Base-by-base conservation (phyloP, 2,329 filamentous ascomycete genomes). In the Lasiodiplodia citricola region DNA sequence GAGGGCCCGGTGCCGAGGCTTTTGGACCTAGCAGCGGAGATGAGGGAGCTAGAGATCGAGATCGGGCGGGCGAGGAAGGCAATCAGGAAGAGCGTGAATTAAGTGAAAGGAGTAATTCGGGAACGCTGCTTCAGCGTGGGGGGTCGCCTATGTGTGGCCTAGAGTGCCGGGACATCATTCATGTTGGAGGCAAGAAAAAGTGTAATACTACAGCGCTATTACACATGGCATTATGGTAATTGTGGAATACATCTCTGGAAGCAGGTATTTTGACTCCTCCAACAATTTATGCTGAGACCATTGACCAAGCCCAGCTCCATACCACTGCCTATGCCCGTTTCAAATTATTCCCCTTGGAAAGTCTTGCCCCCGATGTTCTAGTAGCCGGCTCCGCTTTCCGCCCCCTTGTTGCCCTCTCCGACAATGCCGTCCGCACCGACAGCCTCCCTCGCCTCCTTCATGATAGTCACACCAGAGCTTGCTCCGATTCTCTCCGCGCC, bases 31-130 rank as follows among this genome's bases (percentile, higher is more conserved):
- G 83, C 84, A 44, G 83, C 83, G 35, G 85, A 88, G 73, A 88
- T 95, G 86, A 82, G 83, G 16, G 80, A 80, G n/a, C 76, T 92
- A 5, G 91, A 94, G 80, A 88, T 90, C 64, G 87, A 91, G 72
- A 88, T 95, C 66, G 84, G 90, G 47, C 82, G 90, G 68, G 67
- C 81, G 62, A 79, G 84, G 72, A 87, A 87, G 73, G 75, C 77
- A 25, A 75, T 84, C 5, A 79, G 79, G 71, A 84, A 81, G 72
- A 62, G 55, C 21, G n/a, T 2, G 1, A 14, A 14, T 3, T 60
- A 21, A 51, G 25, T 8, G 7, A 38, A n/a, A 16, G 13, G 35
- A 7, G n/a, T 4, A 2, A 14, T 16, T 10, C 1, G 11, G 13
- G 10, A 16, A 60, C 18, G 5, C 28, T 21, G 11, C n/a, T 47